Base-by-base conservation (phyloP, 1,284 basidiomycete genomes). In the Microbotryomycetes sp. region DNA sequence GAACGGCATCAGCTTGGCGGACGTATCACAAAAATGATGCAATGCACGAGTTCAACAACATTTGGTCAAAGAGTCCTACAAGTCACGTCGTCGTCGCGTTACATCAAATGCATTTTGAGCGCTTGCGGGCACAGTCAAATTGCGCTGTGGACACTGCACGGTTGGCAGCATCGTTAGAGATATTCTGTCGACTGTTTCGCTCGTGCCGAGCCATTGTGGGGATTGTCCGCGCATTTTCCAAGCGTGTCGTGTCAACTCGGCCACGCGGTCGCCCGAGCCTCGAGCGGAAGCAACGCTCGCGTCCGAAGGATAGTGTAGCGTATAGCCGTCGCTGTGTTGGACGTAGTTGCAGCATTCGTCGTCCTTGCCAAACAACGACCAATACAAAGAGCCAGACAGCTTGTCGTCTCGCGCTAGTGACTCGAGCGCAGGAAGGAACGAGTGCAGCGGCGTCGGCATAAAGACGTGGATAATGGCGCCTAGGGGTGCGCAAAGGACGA, bases 281-380 rank as follows among this genome's bases (percentile, higher is more conserved):
- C 9, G 27, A 0, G 5, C 11, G 4, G 50, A 4, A 6, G 16
- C n/a, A 2, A 52, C 30, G 4, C 5, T 4, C 16, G 60, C 30
- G 1, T 13, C 24, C 4, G 54, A 26, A 1, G 64, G 67, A 46
- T 68, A 68, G 31, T 68, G 67, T 3, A 68, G 56, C 30, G 67
- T 66, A 49, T 64, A 68, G 0, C 64, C 64, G 50, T 68, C 67
- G 47, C 24, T 4, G 45, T 68, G 67, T 15, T 55, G 15, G 6
- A 68, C 67, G 58, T 59, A 66, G 3, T 47, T 29, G 52, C 57
- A 62, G 30, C 67, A 63, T 2, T 28, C 11, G 24, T 68, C 59
- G 55, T 60, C 60, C 1, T 61, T 52, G 0, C 70, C 70, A 52
- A 72, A 71, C 9, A 72, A 60, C 11, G 66, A 68, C 71, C 71